Evolutionary conservation across 148 eudicot species (phyloP), one percentile per base, ranked within the genome.

Genomic region (Rhododendron mucronatum): DNA sequence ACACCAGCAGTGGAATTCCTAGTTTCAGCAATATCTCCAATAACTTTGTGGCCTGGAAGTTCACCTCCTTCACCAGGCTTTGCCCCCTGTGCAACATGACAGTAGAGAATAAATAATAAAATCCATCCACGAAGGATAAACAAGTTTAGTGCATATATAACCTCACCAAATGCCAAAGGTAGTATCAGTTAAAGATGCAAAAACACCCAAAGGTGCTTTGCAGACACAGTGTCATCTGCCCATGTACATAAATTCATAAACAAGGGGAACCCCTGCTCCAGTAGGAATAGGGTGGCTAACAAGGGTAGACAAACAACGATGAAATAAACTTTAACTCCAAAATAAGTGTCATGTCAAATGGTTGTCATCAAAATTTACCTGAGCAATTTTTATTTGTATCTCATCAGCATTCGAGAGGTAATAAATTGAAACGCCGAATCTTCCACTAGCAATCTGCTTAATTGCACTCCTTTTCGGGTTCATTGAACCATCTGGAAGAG

Each of bases 31-130:
- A 97, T 97, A 82, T 97, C 99, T 81, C 98, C 99, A 81, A 94
- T 91, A 86, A 97, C 99, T 89, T 97, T 97, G 85, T 97, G 98
- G 50, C 99, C 99, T n/a, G 99, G 99, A 83, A 97, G 95, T 88
- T 97, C 99, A 89, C 99, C 99, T 69, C 99, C 99, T 93, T 97
- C 99, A 75, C 99, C 99, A 8, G 99, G 99, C 91, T 97, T 97
- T 48, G 99, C 99, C 80, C 99, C 99, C 99, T 97, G 87, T 35
- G 87, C 30, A 80, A 83, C 13, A 41, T 39, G 71, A 75, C 61
- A 75, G 83, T n/a, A 16, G 4, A 81, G 77, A 67, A n/a, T 85
- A 57, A 80, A 85, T 23, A 61, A 76, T 44, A 80, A 71, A 30
- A 35, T 33, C 63, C 80, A 39, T 55, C 21, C 61, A 67, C 50